These are phyloP conservation scores for Angomonas deanei DNA, from an alignment of 208 protist genomes.

Conservation along the genomic window DNA sequence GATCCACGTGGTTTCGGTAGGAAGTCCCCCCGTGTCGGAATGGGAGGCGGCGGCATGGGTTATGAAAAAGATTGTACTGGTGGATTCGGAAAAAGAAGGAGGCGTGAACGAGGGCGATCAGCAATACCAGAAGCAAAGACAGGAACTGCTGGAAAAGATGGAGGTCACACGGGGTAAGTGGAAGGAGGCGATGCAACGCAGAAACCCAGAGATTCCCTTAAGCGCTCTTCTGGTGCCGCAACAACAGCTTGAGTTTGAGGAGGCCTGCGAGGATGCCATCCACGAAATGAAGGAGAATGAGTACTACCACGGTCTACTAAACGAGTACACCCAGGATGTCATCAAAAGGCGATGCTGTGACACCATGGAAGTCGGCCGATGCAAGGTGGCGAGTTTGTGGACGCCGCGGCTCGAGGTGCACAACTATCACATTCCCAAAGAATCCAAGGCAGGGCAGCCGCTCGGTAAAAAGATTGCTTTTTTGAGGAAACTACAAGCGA, in stretches of 20 bases:
- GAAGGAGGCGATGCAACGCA: conserved; percentile 25
- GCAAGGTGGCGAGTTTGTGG: conserved; percentile 56
- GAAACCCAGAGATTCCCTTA: conserved; percentile 40
- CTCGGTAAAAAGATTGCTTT: conserved; percentile 78
- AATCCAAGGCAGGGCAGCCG: conserved; percentile 12
- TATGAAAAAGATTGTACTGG: conserved; percentile 3
- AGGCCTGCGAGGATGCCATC: conserved; percentile 51
- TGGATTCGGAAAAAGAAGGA: background rate
- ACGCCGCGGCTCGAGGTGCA: conserved; percentile 40
- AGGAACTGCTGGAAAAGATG: conserved; percentile 10
- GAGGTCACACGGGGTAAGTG: conserved; percentile 40
- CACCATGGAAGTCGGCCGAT: conserved; percentile 67
- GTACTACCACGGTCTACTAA: conserved; percentile 63
- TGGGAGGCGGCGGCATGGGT: conserved; percentile 44
- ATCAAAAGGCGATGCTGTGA: conserved; percentile 72
- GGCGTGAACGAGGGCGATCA: background rate
- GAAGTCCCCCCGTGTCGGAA: background rate
- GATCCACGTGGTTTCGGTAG: conserved; percentile 5
- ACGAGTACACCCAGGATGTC: conserved; percentile 70
- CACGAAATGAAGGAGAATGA: conserved; percentile 52
- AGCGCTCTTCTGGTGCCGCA: conserved; percentile 57
- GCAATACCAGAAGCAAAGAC: background rate
- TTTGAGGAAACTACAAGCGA: conserved; percentile 53
- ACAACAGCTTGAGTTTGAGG: conserved; percentile 53
- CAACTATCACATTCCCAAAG: conserved; percentile 78